Evolutionary conservation across 768 basidiomycete species (phyloP).

Genomic region (Amanita jacksonii): DNA sequence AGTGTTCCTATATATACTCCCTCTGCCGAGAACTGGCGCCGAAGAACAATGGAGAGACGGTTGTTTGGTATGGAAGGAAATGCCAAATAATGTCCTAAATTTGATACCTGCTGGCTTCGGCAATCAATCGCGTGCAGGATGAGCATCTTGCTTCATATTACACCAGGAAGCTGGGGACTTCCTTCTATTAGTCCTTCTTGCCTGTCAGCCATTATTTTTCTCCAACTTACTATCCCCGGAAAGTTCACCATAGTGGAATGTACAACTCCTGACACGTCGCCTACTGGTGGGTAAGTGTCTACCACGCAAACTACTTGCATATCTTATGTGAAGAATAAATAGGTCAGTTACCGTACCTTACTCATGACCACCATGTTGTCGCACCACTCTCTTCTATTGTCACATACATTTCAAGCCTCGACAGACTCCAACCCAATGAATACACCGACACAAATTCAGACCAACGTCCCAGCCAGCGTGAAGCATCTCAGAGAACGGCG

Average conservation of each 20-base stretch:
- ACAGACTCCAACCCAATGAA: constrained; percentile 20
- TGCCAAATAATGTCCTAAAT: constrained; percentile 1
- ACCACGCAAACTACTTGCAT: constrained; percentile 3
- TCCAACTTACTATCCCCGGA: constrained; percentile 63
- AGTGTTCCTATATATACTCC: too few species aligned
- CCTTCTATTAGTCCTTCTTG: constrained; percentile 61
- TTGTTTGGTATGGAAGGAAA: background rate
- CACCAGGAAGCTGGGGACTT: constrained; percentile 58
- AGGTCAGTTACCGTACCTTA: constrained; percentile 71
- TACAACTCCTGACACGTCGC: constrained; percentile 62
- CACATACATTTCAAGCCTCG: constrained; percentile 50
- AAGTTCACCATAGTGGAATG: constrained; percentile 53
- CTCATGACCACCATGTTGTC: constrained; percentile 42
- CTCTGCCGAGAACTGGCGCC: background rate
- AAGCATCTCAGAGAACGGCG: constrained; percentile 48
- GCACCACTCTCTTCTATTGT: constrained; percentile 52
- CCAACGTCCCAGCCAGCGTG: constrained; percentile 28
- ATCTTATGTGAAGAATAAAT: constrained; percentile 7
- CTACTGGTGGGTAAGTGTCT: constrained; percentile 46
- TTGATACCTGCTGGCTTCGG: background rate
- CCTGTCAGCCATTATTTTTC: constrained; percentile 54
- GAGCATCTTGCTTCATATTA: constrained; percentile 44
- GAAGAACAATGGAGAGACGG: background rate
- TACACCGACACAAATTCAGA: constrained; percentile 37
- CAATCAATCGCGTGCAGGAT: constrained; percentile 9